Conservation (phyloP, 2,329 filamentous ascomycete species). For the Scedosporium apiospermum region DNA sequence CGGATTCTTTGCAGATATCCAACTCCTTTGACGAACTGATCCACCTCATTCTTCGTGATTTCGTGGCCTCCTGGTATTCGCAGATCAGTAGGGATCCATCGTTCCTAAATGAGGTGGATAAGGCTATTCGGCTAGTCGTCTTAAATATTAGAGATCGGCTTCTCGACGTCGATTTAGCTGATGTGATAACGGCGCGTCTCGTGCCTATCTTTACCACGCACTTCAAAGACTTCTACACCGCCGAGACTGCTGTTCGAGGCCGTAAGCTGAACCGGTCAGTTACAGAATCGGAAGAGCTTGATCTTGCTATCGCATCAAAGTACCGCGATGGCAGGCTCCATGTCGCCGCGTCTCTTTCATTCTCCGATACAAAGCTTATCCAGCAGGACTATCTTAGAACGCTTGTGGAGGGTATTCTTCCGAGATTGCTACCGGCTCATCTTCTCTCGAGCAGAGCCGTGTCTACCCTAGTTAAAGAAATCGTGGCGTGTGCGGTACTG, state of each 20-base stretch:
- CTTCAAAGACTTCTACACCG: constrained; percentile 82
- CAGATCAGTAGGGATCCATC: constrained; percentile 71
- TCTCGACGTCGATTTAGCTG: constrained; percentile 70
- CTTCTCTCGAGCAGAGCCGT: constrained; percentile 76
- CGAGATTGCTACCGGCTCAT: constrained; percentile 61
- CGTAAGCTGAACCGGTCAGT: constrained; percentile 80
- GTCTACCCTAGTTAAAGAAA: constrained; percentile 71
- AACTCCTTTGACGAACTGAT: constrained; percentile 72
- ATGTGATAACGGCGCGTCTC: constrained; percentile 69
- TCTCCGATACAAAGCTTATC: constrained; percentile 71
- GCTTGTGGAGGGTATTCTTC: constrained; percentile 62
- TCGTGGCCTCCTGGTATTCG: constrained; percentile 80
- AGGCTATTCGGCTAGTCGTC: constrained; percentile 63
- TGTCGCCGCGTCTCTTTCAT: constrained; percentile 71
- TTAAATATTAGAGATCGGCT: constrained; percentile 62
- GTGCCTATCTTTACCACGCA: constrained; percentile 84
- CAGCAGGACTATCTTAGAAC: constrained; percentile 85
- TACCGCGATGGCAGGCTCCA: constrained; percentile 85
- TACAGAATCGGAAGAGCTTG: constrained; percentile 92
- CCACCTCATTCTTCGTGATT: constrained; percentile 68
- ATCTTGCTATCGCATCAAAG: constrained; percentile 90
- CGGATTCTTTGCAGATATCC: constrained; percentile 68
- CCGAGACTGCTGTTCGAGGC: constrained; percentile 78
- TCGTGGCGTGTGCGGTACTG: constrained; percentile 87
- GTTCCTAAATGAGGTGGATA: constrained; percentile 83